Evolutionary conservation across 1,139 yeast species (phyloP).

Genomic region (Kodamaea ohmeri): DNA sequence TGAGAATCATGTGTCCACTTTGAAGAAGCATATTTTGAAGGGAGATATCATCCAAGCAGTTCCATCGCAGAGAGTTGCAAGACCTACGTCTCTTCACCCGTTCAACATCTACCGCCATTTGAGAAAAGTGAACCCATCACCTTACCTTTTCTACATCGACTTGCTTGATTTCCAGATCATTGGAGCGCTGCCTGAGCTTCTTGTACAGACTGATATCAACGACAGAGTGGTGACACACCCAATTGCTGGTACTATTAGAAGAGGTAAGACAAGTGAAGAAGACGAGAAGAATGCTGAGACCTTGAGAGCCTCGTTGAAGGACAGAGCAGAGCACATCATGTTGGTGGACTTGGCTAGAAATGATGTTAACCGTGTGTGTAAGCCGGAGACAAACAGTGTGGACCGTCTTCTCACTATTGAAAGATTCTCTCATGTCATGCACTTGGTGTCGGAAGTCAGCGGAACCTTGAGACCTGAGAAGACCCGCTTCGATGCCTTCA

Average conservation of each 20-base stretch:
- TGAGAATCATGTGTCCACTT: slow-evolving; percentile 69
- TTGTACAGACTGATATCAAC: slow-evolving; percentile 74
- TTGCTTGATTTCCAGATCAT: slow-evolving; percentile 88
- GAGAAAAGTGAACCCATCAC: slow-evolving; percentile 95
- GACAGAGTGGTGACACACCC: slow-evolving; percentile 90
- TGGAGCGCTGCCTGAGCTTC: slow-evolving; percentile 94
- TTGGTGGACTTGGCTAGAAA: slow-evolving; percentile 95
- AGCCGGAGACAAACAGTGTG: slow-evolving; percentile 77
- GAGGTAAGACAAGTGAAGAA: slow-evolving; percentile 89
- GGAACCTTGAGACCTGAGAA: slow-evolving; percentile 82
- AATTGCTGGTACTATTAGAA: slow-evolving; percentile 90
- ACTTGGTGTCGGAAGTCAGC: slow-evolving; percentile 89
- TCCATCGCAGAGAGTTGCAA: slow-evolving; percentile 93
- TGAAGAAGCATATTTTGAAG: slow-evolving; percentile 76
- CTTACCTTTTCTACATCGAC: slow-evolving; percentile 91
- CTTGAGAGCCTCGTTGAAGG: slow-evolving; percentile 77
- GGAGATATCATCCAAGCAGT: slow-evolving; percentile 98
- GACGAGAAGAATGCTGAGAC: slow-evolving; percentile 80
- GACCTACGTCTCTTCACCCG: slow-evolving; percentile 93
- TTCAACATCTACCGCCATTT: slow-evolving; percentile 93
- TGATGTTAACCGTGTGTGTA: slow-evolving; percentile 92
- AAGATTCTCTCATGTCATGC: slow-evolving; percentile 97
- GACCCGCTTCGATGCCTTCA: slow-evolving; percentile 91
- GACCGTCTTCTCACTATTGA: slow-evolving; percentile 88
- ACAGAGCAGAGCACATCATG: slow-evolving; percentile 98